Base-by-base conservation (phyloP, 495 filamentous ascomycete genomes). In the Talaromyces liani region DNA sequence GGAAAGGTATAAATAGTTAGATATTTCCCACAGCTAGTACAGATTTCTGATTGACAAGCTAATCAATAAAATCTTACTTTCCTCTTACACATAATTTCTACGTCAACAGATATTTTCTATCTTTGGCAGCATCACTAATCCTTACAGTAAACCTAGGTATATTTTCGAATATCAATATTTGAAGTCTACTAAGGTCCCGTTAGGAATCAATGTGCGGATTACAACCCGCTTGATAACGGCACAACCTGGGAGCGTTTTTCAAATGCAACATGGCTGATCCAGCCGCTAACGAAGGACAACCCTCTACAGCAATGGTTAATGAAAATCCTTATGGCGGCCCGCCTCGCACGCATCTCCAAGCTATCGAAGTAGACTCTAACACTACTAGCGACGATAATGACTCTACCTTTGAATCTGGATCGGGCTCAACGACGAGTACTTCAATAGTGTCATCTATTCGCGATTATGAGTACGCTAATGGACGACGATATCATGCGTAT, bases 401-500 rank as follows among this genome's bases (percentile, higher is more conserved):
- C 27, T 58, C 56, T 33, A 25, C 56, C 29, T 9, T 58, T 25
- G 56, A 58, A 14, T 27, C 56, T 2, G 56, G 36, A 12, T 27
- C 9, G 29, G n/a, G 33, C 6, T 58, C 56, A 14, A 58, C 33
- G 2, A 58, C 29, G 9, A 58, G 29, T 12, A 71, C 68, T 6
- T 74, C 72, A 1, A 56, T 74, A 8, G 68, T 67, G 0, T 69
- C 68, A 6, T 70, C 66, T 54, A 65, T 71, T 34, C 24, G 67
- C 6, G 67, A 73, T 4, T 82, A 72, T 61, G 70, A 76, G 49
- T 78, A 80, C 63, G 69, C 88, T 65, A 87, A 88, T 62, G 85
- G 85, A 25, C 72, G 85, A 49, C 73, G 85, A 60, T 88, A 87
- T 69, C 84, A 87, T 65, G 74, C 73, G 58, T 87, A 84, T 64